phyloP scores from a whole-genome alignment of 2,329 filamentous ascomycete species.

The Ophiocordyceps camponoti-saundersi region DNA sequence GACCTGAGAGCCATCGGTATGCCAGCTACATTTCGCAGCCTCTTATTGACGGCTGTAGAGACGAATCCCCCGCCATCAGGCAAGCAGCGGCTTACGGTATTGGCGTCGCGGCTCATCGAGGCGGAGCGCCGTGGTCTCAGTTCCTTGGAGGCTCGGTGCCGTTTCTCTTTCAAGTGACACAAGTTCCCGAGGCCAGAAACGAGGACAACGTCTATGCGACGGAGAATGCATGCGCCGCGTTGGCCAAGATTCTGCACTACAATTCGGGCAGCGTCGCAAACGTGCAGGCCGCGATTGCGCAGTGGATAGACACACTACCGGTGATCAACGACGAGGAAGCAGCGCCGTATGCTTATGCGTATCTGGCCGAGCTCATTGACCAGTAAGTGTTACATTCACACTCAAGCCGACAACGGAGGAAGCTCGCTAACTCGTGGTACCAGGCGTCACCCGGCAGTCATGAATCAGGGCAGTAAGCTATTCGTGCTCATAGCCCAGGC shows the following conservation, averaged over 20 bases:
- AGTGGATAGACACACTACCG: conserved; percentile 83
- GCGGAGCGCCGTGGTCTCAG: conserved; percentile 70
- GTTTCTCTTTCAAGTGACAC: conserved; percentile 69
- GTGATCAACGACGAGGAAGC: conserved; percentile 94
- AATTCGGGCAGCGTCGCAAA: conserved; percentile 64
- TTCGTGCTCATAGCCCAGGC: conserved; percentile 79
- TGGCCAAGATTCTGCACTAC: conserved; percentile 92
- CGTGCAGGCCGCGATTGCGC: conserved; percentile 56
- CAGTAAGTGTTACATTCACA: conserved; percentile 48
- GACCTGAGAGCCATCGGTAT: conserved; percentile 73
- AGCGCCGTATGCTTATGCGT: conserved; percentile 87
- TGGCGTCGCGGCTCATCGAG: conserved; percentile 85
- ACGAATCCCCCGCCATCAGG: conserved; percentile 75
- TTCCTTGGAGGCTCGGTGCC: conserved; percentile 71
- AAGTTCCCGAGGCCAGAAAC: conserved; percentile 62
- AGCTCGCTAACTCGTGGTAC: conserved; percentile 10
- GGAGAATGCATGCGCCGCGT: conserved; percentile 90
- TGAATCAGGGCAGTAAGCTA: conserved; percentile 60
- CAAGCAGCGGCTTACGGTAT: conserved; percentile 95
- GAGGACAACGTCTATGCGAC: conserved; percentile 96
- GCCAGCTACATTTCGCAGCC: conserved; percentile 74
- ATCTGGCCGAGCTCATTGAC: conserved; percentile 79
- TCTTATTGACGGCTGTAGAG: conserved; percentile 70
- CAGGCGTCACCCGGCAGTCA: conserved; percentile 73
- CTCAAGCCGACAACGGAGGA: background rate